phyloP scores from a whole-genome alignment of 2,329 filamentous ascomycete genomes.

The Knoxdaviesia proteae region DNA sequence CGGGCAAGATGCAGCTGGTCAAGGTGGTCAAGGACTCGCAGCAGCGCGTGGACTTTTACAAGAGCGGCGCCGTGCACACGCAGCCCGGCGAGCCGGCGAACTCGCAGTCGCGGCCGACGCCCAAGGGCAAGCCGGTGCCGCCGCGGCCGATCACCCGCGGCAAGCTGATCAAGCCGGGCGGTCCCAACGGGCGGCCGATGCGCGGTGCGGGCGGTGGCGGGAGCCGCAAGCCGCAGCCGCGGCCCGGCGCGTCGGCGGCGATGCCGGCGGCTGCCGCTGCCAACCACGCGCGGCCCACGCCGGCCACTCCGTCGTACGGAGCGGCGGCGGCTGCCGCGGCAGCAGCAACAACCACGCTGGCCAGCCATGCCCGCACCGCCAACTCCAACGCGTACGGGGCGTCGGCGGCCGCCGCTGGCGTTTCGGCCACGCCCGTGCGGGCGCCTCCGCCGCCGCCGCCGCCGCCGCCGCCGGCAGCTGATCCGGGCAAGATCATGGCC shows the following conservation, averaged over 20 bases:
- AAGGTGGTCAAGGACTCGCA: slow-evolving; percentile 80
- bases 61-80: slow-evolving; percentile 81
- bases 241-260: slow-evolving; percentile 15
- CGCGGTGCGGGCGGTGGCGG: slow-evolving; percentile 32
- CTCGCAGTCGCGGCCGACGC: slow-evolving; percentile 66
- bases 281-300: slow-evolving; percentile 4
- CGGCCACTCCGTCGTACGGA: slow-evolving; percentile 5
- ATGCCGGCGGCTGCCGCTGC: slow-evolving; percentile 10
- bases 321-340: slow-evolving; percentile 8
- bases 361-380: slow-evolving; percentile 8
- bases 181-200: slow-evolving; percentile 62
- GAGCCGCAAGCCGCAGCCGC: slow-evolving; percentile 22
- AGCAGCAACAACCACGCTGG: slow-evolving; percentile 10
- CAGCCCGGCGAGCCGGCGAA: slow-evolving; percentile 64
- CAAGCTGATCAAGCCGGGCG: slow-evolving; percentile 77
- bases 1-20: slow-evolving; percentile 71
- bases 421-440: slow-evolving; percentile 22
- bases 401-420: slow-evolving; percentile 3
- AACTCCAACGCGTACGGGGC: too few relatives aligned
- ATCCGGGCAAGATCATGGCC: slow-evolving; percentile 50
- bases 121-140: slow-evolving; percentile 67
- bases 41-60: slow-evolving; percentile 65
- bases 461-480: slow-evolving; percentile 38
- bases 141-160: slow-evolving; percentile 83
- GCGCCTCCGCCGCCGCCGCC: slow-evolving; percentile 41